Base-by-base conservation (phyloP, 805 yeast genomes). In the Saccharomycopsis amapae region DNA sequence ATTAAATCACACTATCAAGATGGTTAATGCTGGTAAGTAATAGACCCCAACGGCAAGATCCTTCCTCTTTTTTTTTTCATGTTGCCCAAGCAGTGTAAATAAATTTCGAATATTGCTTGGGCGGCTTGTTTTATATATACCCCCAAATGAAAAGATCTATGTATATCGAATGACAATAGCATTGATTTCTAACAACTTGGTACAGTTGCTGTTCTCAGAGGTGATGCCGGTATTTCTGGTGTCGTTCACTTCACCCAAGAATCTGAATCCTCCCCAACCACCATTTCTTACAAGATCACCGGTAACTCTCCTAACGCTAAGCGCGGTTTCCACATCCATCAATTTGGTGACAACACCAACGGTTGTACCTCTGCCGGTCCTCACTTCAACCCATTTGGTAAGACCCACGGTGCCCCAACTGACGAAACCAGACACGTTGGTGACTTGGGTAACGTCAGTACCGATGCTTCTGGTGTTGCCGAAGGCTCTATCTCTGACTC, bases 321-420 rank as follows among this genome's bases (percentile, higher is more conserved):
- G 64, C 81, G 95, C 69, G 98, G 98, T 44, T 90, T 93, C 96
- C 98, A 93, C 76, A 72, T 93, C 63, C 98, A 93, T 71, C 83
- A 86, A 64, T 93, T 93, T 62, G 98, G 98, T 72, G 98, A 93
- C 75, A 87, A 86, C 80, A 87, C 98, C 70, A 93, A 93, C 67
- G 98, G 98, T 56, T 93, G 98, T 73, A 90, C 96, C 51, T 85
- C 96, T 56, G 96, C 97, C 45, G 97, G 97, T 62, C 96, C 96
- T 50, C 97, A 89, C 72, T 88, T 87, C 78, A 82, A 89, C 77
- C 96, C 96, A 56, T 83, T 82, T 64, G 74, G 77, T 52, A 83
- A 84, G 74, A 77, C 77, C 56, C 97, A 88, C 66, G 97, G 97
- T 72, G 88, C 89, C 47, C 96, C 96, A 68, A 78, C 77, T 59